Conservation (phyloP, 495 filamentous ascomycete genomes). For the Astrothelium subdiscretum region DNA sequence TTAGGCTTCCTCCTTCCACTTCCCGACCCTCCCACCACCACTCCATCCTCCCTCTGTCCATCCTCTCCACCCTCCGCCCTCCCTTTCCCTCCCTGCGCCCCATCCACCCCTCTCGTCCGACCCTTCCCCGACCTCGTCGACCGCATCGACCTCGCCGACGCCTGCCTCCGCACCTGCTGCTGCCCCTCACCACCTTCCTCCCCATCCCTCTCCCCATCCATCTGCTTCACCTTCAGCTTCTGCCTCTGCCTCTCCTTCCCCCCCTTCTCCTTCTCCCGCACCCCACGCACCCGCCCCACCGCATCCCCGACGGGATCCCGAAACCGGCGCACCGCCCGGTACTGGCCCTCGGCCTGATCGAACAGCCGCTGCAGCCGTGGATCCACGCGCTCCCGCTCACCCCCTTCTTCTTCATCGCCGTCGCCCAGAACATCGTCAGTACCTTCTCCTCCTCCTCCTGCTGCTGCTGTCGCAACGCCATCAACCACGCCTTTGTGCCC, state of each 20-base stretch:
- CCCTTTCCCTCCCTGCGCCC: neutral
- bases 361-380: slow-evolving; percentile 45
- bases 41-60: slow-evolving; percentile 9
- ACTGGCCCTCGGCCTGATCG: slow-evolving; percentile 53
- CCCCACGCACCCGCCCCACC: slow-evolving; percentile 19
- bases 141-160: too few relatives aligned
- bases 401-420: slow-evolving; percentile 34
- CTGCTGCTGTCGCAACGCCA: too few relatives aligned
- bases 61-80: neutral
- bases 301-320: slow-evolving; percentile 54
- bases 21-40: neutral
- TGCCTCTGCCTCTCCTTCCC: neutral
- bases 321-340: slow-evolving; percentile 53
- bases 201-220: neutral
- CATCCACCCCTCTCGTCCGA: neutral
- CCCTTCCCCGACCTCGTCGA: too few relatives aligned
- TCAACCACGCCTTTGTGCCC: too few relatives aligned
- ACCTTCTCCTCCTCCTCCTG: too few relatives aligned
- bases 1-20: slow-evolving; percentile 10
- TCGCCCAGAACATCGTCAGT: too few relatives aligned
- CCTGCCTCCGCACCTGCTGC: neutral
- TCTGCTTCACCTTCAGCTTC: neutral
- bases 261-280: neutral
- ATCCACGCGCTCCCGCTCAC: slow-evolving; percentile 13
- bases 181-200: slow-evolving; percentile 9